Base-by-base conservation (phyloP, 2,329 filamentous ascomycete genomes). In the Colletotrichum musae region DNA sequence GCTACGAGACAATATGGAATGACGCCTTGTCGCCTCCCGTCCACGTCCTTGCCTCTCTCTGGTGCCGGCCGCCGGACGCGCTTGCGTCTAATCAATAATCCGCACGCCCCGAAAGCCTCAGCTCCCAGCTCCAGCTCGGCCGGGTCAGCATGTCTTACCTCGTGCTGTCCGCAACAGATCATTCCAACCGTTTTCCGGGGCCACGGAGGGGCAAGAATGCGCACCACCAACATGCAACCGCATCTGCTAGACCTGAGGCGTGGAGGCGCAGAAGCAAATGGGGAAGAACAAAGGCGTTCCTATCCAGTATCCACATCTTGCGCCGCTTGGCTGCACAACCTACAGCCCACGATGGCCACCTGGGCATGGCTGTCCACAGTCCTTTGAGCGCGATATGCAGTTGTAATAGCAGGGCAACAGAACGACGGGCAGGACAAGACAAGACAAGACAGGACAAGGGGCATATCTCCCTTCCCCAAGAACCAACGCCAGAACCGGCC, bases 1-100 rank as follows among this genome's bases (percentile, higher is more conserved):
- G 62, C 32, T 59, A 54, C 50, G 57, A 68, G 66, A 68, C 61
- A 68, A 48, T 36, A 48, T 36, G 48, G 61, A 68, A 65, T 56
- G 53, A 45, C 58, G 64, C 58, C 64, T 67, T 51, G 64, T 62
- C 58, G 50, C 57, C 58, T 32, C 53, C 52, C 21, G 21, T 24
- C 21, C 21, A 24, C 21, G 28, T 53, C 53, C 59, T 48, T 24
- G 21, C 21, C 60, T 41, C 24, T 68, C 39, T n/a, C 18, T 21
- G 52, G 26, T 39, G 18, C 26, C 21, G n/a, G 15, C 16, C 32
- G 58, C 24, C 50, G 26, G 28, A 32, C 28, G 28, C 28, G 28
- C 28, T 12, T 43, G 41, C 41, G 41, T 16, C 12, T 45, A 48
- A 68, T 54, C 60, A 53, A 47, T 39, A 52, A 39, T 16, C 43